Evolutionary conservation across 331 rosid genomes (phyloP), one percentile per base, ranked within the genome.

Genomic region (Erythrophleum ivorense): DNA sequence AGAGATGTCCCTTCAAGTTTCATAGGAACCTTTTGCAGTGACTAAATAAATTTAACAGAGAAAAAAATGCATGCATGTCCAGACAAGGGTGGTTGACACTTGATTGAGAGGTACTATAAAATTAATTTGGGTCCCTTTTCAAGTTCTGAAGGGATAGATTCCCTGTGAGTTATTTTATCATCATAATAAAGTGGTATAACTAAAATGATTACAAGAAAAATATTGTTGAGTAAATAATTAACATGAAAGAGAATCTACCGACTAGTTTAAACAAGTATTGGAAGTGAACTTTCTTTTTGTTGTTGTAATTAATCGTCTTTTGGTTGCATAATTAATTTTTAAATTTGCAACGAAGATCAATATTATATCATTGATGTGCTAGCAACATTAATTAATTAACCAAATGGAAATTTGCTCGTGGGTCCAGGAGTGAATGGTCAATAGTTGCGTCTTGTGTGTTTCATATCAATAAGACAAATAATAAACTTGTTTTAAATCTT

Each of bases 91-190:
- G 41, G 3, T 38, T 38, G 41, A 38, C 4, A 6, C 4, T 38
- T 38, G 41, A 38, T 38, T 38, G 29, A 24, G 29, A 24, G 29
- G 29, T 1, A 24, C 29, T 24, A 24, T 24, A 24, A 24, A 24
- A 24, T 24, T 24, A 2, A 29, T 36, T 33, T 71, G 50, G 43
- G 24, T 40, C 52, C 78, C 75, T 36, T 70, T 78, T 48, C 21
- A 49, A 77, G 77, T 78, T 79, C 3, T 76, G 71, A 87, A 48
- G 80, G 89, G 83, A 19, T 53, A 81, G 80, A 85, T 82, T 84
- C 81, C 71, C 43, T 8, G 64, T 53, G 40, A 76, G 64, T 81
- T 82, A 29, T 68, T 76, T 46, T 2, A 52, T 52, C 11, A 14
- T 52, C 3, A 52, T 52, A 10, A 11, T 15, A 13, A 52, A 52